A percentile compares a stretch with the other conserved stretches of the same genome.
Evolutionary conservation across 257 asterid genomes (phyloP).

Genomic region (Nicotiana benthamiana): DNA sequence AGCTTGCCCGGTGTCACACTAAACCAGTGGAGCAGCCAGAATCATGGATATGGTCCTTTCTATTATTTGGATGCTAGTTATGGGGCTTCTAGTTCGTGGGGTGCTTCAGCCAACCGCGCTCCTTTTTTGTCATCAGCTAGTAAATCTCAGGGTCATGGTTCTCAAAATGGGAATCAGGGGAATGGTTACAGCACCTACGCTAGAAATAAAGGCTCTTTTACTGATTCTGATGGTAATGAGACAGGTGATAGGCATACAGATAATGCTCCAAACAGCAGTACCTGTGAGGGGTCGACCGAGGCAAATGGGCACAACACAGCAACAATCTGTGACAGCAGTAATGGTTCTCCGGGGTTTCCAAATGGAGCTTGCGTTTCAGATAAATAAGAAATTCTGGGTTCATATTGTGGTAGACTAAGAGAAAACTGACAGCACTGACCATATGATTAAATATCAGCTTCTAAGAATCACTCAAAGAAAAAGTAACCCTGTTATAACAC

Average conservation of each 20-base stretch:
- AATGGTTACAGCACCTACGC: slow-evolving; percentile 70
- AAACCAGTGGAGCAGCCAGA: slow-evolving; percentile 58
- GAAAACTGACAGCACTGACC: slow-evolving; percentile 4
- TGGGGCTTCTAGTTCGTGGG: slow-evolving; percentile 53
- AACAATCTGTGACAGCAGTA: slow-evolving; percentile 3
- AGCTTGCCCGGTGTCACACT: slow-evolving; percentile 45
- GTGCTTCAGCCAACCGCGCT: slow-evolving; percentile 28
- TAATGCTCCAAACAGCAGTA: slow-evolving; percentile 43
- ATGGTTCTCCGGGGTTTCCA: slow-evolving; percentile 6
- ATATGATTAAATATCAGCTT: neutral
- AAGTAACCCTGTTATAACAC: neutral
- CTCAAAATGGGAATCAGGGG: slow-evolving; percentile 61
- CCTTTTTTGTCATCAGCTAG: slow-evolving; percentile 39
- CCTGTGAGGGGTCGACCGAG: slow-evolving; percentile 8
- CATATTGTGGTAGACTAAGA: neutral
- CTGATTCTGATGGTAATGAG: slow-evolving; percentile 36
- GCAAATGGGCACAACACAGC: neutral
- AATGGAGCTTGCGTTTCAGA: slow-evolving; percentile 20
- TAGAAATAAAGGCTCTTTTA: slow-evolving; percentile 38
- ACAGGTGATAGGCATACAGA: slow-evolving; percentile 54
- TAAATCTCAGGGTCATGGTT: slow-evolving; percentile 57
- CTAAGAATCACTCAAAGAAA: neutral
- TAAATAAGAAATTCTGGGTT: neutral
- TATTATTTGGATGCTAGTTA: slow-evolving; percentile 28
- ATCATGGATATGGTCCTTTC: slow-evolving; percentile 53